A percentile compares a stretch with the other conserved stretches of the same genome.
These are phyloP conservation scores for Phylloporus scabripes DNA, from an alignment of 768 basidiomycete genomes.

Conservation along the genomic window DNA sequence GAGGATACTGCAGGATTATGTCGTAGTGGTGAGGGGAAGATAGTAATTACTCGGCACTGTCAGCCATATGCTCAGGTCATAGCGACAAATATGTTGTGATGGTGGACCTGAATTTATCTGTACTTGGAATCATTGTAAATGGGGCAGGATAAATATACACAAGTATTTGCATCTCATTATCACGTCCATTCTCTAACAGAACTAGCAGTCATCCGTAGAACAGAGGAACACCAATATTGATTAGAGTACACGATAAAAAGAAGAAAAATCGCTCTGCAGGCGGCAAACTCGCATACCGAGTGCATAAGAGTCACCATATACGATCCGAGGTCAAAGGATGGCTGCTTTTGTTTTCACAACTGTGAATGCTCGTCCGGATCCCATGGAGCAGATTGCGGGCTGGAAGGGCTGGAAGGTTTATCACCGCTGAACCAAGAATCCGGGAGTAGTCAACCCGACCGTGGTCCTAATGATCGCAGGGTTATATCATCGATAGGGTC, in stretches of 20 bases:
- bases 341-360: constrained; percentile 2
- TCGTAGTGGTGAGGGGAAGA: background rate
- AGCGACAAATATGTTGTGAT: constrained; percentile 1
- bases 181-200: constrained; percentile 15
- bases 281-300: background rate
- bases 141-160: constrained; percentile 2
- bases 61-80: background rate
- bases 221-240: constrained; percentile 7
- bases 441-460: constrained; percentile 33
- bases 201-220: constrained; percentile 15
- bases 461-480: constrained; percentile 44
- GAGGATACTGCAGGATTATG: background rate
- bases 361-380: constrained; percentile 3
- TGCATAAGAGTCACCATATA: background rate
- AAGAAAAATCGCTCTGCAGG: background rate
- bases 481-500: constrained; percentile 59
- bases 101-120: constrained; percentile 26
- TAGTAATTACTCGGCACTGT: background rate
- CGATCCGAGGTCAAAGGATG: background rate
- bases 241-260: constrained; percentile 13
- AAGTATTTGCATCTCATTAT: constrained; percentile 17
- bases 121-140: constrained; percentile 16
- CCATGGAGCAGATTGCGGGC: constrained; percentile 8
- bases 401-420: constrained; percentile 16
- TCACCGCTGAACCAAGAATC: constrained; percentile 17